A percentile compares a stretch with the other conserved stretches of the same genome.
phyloP scores from a whole-genome alignment of 306 rosid species.

The Casuarina equisetifolia region DNA sequence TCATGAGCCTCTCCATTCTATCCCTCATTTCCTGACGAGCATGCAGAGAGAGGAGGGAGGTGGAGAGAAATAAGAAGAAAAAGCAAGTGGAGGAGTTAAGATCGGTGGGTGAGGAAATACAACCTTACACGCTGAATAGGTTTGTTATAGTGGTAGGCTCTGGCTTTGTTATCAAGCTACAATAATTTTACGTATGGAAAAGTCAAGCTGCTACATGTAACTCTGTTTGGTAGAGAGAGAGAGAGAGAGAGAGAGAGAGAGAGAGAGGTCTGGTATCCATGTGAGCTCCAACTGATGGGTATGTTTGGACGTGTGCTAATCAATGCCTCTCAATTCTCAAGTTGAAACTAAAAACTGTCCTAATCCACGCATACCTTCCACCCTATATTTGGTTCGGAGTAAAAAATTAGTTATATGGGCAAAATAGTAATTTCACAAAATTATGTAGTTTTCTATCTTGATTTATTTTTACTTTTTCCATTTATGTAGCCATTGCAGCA shows the following conservation, averaged over 20 bases:
- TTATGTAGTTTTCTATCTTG: too few species aligned
- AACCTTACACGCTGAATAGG: slow-evolving; percentile 34
- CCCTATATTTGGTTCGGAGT: too few species aligned
- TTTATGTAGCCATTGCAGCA: too few species aligned
- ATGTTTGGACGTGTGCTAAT: slow-evolving; percentile 33
- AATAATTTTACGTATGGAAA: slow-evolving; percentile 51
- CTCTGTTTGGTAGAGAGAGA: slow-evolving; percentile 59
- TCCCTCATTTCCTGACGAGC: slow-evolving; percentile 60
- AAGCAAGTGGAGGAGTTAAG: not conserved
- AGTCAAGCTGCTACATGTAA: slow-evolving; percentile 41
- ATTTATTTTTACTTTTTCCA: too few species aligned
- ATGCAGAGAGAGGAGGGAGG: not conserved
- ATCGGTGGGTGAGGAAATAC: slow-evolving; percentile 28
- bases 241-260: slow-evolving; percentile 15
- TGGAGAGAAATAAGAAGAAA: not conserved
- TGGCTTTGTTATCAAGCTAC: slow-evolving; percentile 49
- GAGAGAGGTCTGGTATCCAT: not conserved
- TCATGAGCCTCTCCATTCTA: slow-evolving; percentile 84
- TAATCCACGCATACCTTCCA: not conserved
- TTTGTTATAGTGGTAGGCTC: slow-evolving; percentile 30
- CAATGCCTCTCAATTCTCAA: not conserved
- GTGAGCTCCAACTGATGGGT: slow-evolving; percentile 23
- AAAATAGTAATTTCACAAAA: too few species aligned
- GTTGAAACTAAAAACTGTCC: slow-evolving; percentile 24
- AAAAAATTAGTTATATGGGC: too few species aligned